Evolutionary conservation across 129 eudicot species (phyloP).

Genomic region (Lactuca sativa): DNA sequence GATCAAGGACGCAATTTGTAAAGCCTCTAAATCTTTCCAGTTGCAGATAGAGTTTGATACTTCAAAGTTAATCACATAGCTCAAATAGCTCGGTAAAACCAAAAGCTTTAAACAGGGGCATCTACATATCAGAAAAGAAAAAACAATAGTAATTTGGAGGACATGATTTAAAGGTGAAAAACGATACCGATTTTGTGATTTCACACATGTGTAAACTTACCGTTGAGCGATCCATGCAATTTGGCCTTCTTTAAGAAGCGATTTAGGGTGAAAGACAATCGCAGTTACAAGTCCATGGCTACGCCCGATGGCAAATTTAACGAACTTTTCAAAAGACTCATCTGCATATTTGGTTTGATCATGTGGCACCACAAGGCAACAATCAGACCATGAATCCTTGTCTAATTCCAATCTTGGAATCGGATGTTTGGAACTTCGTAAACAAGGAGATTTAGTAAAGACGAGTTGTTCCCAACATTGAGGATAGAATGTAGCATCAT

Average conservation of each 20-base stretch:
- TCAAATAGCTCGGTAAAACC: constrained; percentile 25
- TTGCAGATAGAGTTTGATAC: constrained; percentile 8
- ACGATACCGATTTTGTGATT: not conserved
- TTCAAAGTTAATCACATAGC: constrained; percentile 28
- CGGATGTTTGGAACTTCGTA: not conserved
- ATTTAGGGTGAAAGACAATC: constrained; percentile 7
- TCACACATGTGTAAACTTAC: constrained; percentile 6
- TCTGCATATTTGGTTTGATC: not conserved
- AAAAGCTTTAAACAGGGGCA: constrained; percentile 18
- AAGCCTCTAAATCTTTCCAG: constrained; percentile 17
- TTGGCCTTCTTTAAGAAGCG: not conserved
- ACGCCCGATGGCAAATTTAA: constrained; percentile 15
- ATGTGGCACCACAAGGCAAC: not conserved
- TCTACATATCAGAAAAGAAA: not conserved
- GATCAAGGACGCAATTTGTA: constrained; percentile 6
- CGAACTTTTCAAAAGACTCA: constrained; percentile 14
- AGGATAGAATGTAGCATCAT: constrained; percentile 21
- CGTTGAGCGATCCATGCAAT: constrained; percentile 16
- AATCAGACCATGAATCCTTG: not conserved
- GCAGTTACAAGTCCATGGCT: constrained; percentile 22
- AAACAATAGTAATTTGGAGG: not conserved
- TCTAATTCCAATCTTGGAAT: not conserved
- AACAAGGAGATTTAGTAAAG: constrained; percentile 9
- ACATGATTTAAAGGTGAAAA: too few relatives aligned
- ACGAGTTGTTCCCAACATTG: constrained; percentile 26